Evolutionary conservation across 2,329 filamentous ascomycete species (phyloP), one percentile per base, ranked within the genome.

Genomic region (Mycosphaerella sp.): DNA sequence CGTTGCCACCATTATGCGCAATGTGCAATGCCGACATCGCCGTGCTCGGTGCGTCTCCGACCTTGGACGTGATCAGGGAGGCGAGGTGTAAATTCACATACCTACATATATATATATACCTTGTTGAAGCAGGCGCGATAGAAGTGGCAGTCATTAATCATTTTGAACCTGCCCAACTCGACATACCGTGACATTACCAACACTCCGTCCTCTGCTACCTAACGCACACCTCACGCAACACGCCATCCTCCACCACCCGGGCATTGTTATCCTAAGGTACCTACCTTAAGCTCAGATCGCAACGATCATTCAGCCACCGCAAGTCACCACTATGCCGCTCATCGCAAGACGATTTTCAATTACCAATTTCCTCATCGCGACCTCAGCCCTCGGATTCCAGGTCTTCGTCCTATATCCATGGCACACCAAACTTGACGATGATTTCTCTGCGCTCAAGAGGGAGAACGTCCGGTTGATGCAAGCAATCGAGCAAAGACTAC

Each of bases 331-430:
- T 2, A 63, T 63, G 62, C 59, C 60, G 32, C 50, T 62, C 45
- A 50, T 57, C 40, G 61, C 53, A 17, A 57, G 54, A 56, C 59
- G 61, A 23, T 64, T 57, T 58, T 57, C 34, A 32, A 58, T 62
- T 21, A 59, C 62, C 7, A 64, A 63, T 46, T 62, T 64, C 44
- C 43, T 60, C 26, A 60, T 64, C 48, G 62, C 61, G 5, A 47
- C 55, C 6, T 61, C 62, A 4, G 61, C 62, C 0, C 46, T 64
- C 2, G 57, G 58, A 10, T 64, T 64, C 38, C 62, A 64, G 40
- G 59, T 62, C 38, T 60, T 57, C 29, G 62, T 64, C 0, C 46
- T 64, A 17, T 64, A 64, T n/a, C 62, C 62, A 31, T 64, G 62
- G 62, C 62, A 64, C 40, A 56, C 52, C 42, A 59, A 63, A 40